A percentile compares a stretch with the other conserved stretches of the same genome.
phyloP scores from a whole-genome alignment of 345 rosid species.

The Noccaea bulbosa region DNA sequence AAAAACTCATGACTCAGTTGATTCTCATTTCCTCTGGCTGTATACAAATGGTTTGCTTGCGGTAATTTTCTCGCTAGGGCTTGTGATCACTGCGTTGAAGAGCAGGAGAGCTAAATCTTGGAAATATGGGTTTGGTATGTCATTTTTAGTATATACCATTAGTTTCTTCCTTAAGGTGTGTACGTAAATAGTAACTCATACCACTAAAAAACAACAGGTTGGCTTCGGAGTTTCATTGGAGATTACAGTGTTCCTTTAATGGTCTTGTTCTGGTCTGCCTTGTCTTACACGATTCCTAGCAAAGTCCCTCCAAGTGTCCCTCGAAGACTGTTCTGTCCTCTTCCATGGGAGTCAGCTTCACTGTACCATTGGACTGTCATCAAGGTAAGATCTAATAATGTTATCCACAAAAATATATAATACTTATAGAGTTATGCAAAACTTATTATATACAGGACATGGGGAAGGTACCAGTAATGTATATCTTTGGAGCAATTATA shows the following conservation, averaged over 20 bases:
- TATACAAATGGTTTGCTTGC: slow-evolving; percentile 76
- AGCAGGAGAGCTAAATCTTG: slow-evolving; percentile 75
- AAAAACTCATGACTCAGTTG: slow-evolving; percentile 48
- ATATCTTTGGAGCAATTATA: slow-evolving; percentile 71
- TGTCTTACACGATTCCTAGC: slow-evolving; percentile 60
- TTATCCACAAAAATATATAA: too few species aligned
- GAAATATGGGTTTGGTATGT: slow-evolving; percentile 59
- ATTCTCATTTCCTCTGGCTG: slow-evolving; percentile 59
- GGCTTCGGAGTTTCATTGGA: slow-evolving; percentile 72
- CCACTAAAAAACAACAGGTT: slow-evolving; percentile 45
- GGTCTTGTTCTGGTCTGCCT: slow-evolving; percentile 68
- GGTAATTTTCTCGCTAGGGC: slow-evolving; percentile 67
- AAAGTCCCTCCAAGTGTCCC: slow-evolving; percentile 63
- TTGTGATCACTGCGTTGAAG: slow-evolving; percentile 57
- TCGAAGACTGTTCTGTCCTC: slow-evolving; percentile 70
- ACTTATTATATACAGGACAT: slow-evolving; percentile 61
- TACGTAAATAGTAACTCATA: background rate
- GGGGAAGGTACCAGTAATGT: slow-evolving; percentile 63
- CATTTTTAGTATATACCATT: slow-evolving; percentile 8
- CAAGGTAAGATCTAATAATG: slow-evolving; percentile 47
- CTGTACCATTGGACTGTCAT: slow-evolving; percentile 82
- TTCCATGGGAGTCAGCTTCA: slow-evolving; percentile 80
- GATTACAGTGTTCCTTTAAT: slow-evolving; percentile 83
- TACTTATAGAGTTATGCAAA: background rate
- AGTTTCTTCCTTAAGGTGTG: background rate